Evolutionary conservation across 352 stramenopile species (phyloP).

Genomic region (Blastocystis sp.): DNA sequence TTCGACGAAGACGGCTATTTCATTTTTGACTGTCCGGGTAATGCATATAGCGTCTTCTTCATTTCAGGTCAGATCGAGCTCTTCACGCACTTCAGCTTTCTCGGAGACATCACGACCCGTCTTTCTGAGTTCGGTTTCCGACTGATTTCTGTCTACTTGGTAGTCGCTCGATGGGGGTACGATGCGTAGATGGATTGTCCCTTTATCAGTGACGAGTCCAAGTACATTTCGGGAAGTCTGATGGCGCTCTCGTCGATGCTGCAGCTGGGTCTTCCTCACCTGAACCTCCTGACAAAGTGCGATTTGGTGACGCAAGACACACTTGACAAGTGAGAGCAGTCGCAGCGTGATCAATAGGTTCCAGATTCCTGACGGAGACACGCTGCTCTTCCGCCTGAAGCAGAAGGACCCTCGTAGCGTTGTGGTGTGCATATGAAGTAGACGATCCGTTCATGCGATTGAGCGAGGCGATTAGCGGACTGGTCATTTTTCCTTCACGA

Average conservation of each 20-base stretch:
- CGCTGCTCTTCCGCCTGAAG: conserved; percentile 5
- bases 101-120: conserved; percentile 49
- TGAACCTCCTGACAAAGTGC: conserved; percentile 80
- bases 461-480: conserved; percentile 22
- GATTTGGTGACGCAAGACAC: conserved; percentile 77
- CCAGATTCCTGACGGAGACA: conserved; percentile 39
- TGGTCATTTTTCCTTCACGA: not conserved
- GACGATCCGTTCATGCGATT: conserved; percentile 10
- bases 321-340: conserved; percentile 66
- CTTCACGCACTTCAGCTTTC: conserved; percentile 72
- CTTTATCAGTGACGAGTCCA: conserved; percentile 84
- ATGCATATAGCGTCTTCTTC: conserved; percentile 47
- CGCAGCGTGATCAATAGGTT: not conserved
- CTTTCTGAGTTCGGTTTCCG: conserved; percentile 63
- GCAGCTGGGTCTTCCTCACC: conserved; percentile 87
- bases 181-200: conserved; percentile 71
- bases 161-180: conserved; percentile 69
- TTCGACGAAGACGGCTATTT: conserved; percentile 87
- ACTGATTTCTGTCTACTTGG: conserved; percentile 69
- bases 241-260: conserved; percentile 91
- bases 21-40: conserved; percentile 93
- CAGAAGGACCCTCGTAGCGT: not conserved
- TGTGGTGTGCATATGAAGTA: not conserved
- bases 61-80: conserved; percentile 75
- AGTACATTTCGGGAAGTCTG: conserved; percentile 93